These are phyloP conservation scores for Cynanchum wilfordii DNA, from an alignment of 257 asterid genomes.

Conservation along the genomic window DNA sequence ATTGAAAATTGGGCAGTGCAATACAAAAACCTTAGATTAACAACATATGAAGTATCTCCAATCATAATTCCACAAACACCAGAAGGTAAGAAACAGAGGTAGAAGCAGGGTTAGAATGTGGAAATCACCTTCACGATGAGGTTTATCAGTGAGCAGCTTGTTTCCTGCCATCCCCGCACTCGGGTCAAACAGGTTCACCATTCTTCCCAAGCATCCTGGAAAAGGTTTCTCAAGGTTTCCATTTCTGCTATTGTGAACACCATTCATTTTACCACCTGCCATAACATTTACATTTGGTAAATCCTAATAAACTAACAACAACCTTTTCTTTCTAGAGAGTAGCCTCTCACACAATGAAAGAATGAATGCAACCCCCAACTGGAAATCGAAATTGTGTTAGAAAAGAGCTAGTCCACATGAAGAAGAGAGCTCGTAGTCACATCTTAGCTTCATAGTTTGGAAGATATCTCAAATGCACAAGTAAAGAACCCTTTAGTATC, in stretches of 20 bases:
- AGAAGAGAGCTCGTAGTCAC: conserved; percentile 7
- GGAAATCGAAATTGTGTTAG: not conserved
- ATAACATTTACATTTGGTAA: not conserved
- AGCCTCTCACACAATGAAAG: not conserved
- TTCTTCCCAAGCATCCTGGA: conserved; percentile 88
- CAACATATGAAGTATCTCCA: not conserved
- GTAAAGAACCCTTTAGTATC: not conserved
- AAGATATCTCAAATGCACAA: not conserved
- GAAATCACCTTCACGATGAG: conserved; percentile 60
- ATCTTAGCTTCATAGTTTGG: not conserved
- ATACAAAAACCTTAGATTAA: not conserved
- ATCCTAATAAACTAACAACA: conserved; percentile 1
- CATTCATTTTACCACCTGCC: conserved; percentile 72
- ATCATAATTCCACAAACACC: not conserved
- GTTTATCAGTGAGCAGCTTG: conserved; percentile 72
- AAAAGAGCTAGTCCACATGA: not conserved
- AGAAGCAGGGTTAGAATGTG: not conserved
- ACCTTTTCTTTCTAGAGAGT: not conserved
- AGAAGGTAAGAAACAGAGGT: not conserved
- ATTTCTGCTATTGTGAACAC: conserved; percentile 35
- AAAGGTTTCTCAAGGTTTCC: conserved; percentile 41
- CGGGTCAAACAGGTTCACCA: conserved; percentile 84
- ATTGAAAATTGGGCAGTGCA: not conserved
- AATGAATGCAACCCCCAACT: not conserved
- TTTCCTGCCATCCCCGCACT: conserved; percentile 57